Evolutionary conservation across 305 asterid species (phyloP), one percentile per base, ranked within the genome.

Genomic region (Fraxinus baroniana): DNA sequence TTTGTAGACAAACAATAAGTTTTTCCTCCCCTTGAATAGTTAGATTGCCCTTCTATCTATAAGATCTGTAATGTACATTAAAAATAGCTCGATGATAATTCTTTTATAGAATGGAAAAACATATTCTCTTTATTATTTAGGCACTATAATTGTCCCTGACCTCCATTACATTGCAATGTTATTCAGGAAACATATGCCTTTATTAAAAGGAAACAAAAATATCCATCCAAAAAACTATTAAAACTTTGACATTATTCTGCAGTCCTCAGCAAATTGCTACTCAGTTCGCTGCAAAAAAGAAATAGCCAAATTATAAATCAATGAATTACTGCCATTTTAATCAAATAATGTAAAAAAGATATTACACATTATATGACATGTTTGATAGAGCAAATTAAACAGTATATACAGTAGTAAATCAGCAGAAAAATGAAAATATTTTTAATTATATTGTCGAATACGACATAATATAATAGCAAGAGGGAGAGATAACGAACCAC

Each of bases 231-330:
- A n/a, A 57, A 57, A 57, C 26, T 18, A 57, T 18, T 57, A 18
- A 1, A 57, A 57, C 44, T 37, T 2, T 5, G n/a, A 82, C 49
- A 66, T 75, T 2, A 44, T 44, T 44, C 57, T 30, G 62, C 76
- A 70, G 22, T 74, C 60, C 7, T 44, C 70, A 12, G 57, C 73
- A 1, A 71, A 17, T 78, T 33, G 79, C 80, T 17, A 4, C 12
- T 82, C 82, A 85, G 77, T 85, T 76, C 26, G 81, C 85, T 85
- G 81, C 83, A 57, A 7, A 33, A 62, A 70, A n/a, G 9, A 84
- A 66, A 44, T 0, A 36, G 17, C 13, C 26, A 4, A n/a, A 17
- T 39, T 24, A 1, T 17, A 57, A 55, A 55, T 8, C 7, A 49
- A 49, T 49, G 15, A 49, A 49, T 49, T 15, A 49, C 15, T 49